These are phyloP conservation scores for Takashimella koratensis DNA, from an alignment of 1,284 basidiomycete genomes.

Conservation along the genomic window DNA sequence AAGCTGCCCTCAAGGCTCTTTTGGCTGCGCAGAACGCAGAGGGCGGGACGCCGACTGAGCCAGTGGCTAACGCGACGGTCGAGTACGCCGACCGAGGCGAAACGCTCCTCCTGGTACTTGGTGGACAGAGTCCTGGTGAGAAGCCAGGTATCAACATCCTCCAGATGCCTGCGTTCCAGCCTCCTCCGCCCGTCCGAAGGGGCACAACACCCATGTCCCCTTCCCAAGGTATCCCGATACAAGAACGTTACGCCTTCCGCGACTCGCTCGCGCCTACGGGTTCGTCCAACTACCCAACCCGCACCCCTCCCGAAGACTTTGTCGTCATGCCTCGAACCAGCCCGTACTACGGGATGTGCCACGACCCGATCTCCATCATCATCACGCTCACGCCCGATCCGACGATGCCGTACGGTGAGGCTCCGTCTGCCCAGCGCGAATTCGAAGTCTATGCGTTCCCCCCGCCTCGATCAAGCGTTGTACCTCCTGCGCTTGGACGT, in stretches of 20 bases:
- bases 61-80: slow-evolving; percentile 38
- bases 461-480: slow-evolving; percentile 40
- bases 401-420: slow-evolving; percentile 32
- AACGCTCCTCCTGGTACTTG: slow-evolving; percentile 71
- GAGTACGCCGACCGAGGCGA: slow-evolving; percentile 56
- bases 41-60: slow-evolving; percentile 13
- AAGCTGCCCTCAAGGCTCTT: slow-evolving; percentile 35
- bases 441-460: slow-evolving; percentile 52
- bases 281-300: slow-evolving; percentile 61
- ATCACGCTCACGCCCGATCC: slow-evolving; percentile 48
- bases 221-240: slow-evolving; percentile 53
- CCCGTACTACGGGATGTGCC: slow-evolving; percentile 67
- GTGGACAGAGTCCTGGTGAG: slow-evolving; percentile 62
- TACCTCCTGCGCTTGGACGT: slow-evolving; percentile 39
- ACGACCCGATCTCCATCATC: slow-evolving; percentile 67
- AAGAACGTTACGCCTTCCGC: slow-evolving; percentile 62
- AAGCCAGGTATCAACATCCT: slow-evolving; percentile 65
- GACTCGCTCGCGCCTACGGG: slow-evolving; percentile 60
- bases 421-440: slow-evolving; percentile 36
- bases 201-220: slow-evolving; percentile 18
- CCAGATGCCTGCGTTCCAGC: slow-evolving; percentile 68
- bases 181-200: slow-evolving; percentile 42
- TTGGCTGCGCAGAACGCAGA: slow-evolving; percentile 30
- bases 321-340: slow-evolving; percentile 65
- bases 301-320: slow-evolving; percentile 70